A percentile compares a stretch with the other conserved stretches of the same genome.
These are phyloP conservation scores for Magnolia officinalis DNA, from an alignment of 164 flowering plant genomes.

Conservation along the genomic window DNA sequence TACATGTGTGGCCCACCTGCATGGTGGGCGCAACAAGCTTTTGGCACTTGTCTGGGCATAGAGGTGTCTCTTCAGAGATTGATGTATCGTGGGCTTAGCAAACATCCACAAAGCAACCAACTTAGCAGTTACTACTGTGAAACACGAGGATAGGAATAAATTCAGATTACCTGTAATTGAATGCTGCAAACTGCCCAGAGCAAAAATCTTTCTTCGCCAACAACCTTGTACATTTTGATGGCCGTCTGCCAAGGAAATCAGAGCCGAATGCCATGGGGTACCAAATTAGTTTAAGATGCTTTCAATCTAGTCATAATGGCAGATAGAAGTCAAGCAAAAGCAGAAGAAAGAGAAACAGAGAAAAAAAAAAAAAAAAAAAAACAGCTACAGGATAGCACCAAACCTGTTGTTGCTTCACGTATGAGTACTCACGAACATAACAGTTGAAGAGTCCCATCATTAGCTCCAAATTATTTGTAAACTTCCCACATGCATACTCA, in stretches of 20 bases:
- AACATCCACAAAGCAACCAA: no score
- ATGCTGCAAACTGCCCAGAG: slow-evolving; percentile 99
- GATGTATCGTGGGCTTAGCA: no score
- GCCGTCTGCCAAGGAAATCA: slow-evolving; percentile 63
- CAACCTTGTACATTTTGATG: slow-evolving; percentile 88
- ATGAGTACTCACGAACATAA: slow-evolving; percentile 84
- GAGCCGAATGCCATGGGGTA: not conserved
- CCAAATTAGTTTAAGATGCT: not conserved
- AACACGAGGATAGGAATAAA: not conserved
- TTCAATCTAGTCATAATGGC: not conserved
- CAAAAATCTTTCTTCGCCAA: slow-evolving; percentile 84
- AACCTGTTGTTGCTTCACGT: slow-evolving; percentile 97
- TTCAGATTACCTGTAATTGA: slow-evolving; percentile 66
- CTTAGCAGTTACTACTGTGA: no score
- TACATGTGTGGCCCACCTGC: no score
- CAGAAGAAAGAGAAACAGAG: not conserved
- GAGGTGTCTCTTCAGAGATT: no score
- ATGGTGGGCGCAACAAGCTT: no score
- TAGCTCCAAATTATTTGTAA: slow-evolving; percentile 67
- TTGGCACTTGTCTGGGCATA: no score
- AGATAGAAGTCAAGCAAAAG: not conserved
- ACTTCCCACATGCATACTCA: slow-evolving; percentile 74
- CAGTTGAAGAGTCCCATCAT: slow-evolving; percentile 96
- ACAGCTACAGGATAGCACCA: not conserved
- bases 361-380: not conserved